Evolutionary conservation across 176 grass and related monocot genomes (phyloP).

Genomic region (Eremochloa ophiuroides): DNA sequence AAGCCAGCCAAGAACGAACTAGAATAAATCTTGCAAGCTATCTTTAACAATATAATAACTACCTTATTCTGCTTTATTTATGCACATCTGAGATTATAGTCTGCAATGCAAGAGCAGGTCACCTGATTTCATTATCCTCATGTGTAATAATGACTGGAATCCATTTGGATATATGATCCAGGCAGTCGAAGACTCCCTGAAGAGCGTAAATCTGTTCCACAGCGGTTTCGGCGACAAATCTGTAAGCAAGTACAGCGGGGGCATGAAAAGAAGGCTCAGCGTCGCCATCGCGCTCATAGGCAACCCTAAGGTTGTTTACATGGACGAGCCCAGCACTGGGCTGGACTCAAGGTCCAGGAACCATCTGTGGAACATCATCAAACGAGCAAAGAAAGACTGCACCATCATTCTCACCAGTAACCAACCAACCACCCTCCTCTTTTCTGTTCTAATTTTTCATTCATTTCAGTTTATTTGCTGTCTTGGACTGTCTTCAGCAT

Average conservation of each 20-base stretch:
- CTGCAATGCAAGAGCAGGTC: neutral
- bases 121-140: neutral
- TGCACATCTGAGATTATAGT: neutral
- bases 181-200: conserved; percentile 71
- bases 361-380: conserved; percentile 80
- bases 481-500: neutral
- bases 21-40: neutral
- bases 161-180: conserved; percentile 13
- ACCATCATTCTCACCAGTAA: conserved; percentile 96
- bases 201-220: conserved; percentile 74
- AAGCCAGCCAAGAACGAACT: neutral
- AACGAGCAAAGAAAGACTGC: conserved; percentile 68
- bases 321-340: conserved; percentile 96
- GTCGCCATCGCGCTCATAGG: conserved; percentile 83
- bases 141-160: neutral
- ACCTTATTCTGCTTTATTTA: neutral
- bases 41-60: neutral
- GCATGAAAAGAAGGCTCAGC: conserved; percentile 99
- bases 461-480: neutral
- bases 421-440: neutral
- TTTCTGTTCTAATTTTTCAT: neutral
- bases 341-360: conserved; percentile 69
- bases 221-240: conserved; percentile 77
- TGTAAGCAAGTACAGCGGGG: conserved; percentile 76
- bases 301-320: conserved; percentile 87